These are phyloP conservation scores for Colletotrichum cordylinicola DNA, from an alignment of 2,329 filamentous ascomycete genomes.

Conservation along the genomic window DNA sequence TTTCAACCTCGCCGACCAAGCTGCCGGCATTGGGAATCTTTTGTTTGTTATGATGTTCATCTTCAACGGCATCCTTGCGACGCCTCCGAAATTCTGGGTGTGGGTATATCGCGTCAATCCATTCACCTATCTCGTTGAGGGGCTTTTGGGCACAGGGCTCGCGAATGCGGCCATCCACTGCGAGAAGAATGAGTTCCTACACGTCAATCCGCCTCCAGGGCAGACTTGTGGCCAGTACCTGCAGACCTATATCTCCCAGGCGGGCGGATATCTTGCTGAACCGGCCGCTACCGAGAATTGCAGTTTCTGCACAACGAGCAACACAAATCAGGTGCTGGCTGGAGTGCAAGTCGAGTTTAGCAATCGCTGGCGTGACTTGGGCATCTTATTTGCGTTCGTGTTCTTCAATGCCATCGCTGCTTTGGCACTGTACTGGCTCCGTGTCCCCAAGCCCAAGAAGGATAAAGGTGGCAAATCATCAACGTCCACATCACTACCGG, in stretches of 20 bases:
- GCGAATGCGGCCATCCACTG: constrained; percentile 67
- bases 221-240: constrained; percentile 64
- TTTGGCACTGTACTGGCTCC: constrained; percentile 58
- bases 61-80: constrained; percentile 76
- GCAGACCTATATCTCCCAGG: constrained; percentile 43
- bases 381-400: constrained; percentile 60
- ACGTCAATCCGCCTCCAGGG: constrained; percentile 61
- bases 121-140: constrained; percentile 75
- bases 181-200: constrained; percentile 66
- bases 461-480: neutral
- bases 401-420: constrained; percentile 60
- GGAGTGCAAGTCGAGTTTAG: constrained; percentile 47
- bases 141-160: constrained; percentile 68
- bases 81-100: constrained; percentile 77
- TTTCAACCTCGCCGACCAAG: constrained; percentile 66
- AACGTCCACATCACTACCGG: neutral
- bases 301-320: constrained; percentile 4
- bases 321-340: constrained; percentile 13
- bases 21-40: constrained; percentile 66
- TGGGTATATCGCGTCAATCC: constrained; percentile 79
- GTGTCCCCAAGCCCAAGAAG: constrained; percentile 46
- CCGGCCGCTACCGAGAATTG: constrained; percentile 35
- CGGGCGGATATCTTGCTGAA: constrained; percentile 56
- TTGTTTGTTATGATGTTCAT: constrained; percentile 69
- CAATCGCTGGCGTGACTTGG: constrained; percentile 63